Evolutionary conservation across 257 asterid genomes (phyloP), one percentile per base, ranked within the genome.

Genomic region (Paulownia fortunei): DNA sequence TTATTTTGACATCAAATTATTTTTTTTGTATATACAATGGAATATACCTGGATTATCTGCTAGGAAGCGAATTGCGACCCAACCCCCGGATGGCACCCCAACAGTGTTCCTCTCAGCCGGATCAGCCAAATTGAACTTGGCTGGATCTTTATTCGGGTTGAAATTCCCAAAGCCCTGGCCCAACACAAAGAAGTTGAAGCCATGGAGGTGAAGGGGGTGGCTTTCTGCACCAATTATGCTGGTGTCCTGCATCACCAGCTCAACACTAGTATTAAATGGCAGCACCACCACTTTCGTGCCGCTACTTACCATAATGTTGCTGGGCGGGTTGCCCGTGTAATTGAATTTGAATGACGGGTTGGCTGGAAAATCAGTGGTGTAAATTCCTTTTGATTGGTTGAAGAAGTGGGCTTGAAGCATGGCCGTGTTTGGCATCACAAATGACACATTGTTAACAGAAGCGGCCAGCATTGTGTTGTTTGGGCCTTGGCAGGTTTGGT

Each of bases 71-170:
- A 84, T 72, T 5, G 83, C 83, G 1, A 77, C 64, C 87, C 87
- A 84, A 2, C 87, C 81, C 0, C 83, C 79, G 13, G 82, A 60
- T 11, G 82, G 82, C 61, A 83, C 81, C n/a, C 70, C 79, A 2
- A 80, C 73, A 39, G 87, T 83, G 66, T 83, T 83, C 51, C 87
- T 80, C 77, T 80, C 84, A 15, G 63, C 80, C 3, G 82, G 87
- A 12, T 83, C 87, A 21, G 76, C 46, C 7, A 80, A 74, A 56
- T 83, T 80, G 76, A 83, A 83, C 23, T 64, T 80, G n/a, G n/a
- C n/a, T n/a, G n/a, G n/a, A n/a, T n/a, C n/a, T n/a, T n/a, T n/a
- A n/a, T n/a, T n/a, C n/a, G n/a, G n/a, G n/a, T n/a, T n/a, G n/a
- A n/a, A n/a, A n/a, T n/a, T n/a, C n/a, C n/a, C n/a, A n/a, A n/a